Conservation (phyloP, 225 moss, liverwort and hornwort genomes). For the Marchantia paleacea region DNA sequence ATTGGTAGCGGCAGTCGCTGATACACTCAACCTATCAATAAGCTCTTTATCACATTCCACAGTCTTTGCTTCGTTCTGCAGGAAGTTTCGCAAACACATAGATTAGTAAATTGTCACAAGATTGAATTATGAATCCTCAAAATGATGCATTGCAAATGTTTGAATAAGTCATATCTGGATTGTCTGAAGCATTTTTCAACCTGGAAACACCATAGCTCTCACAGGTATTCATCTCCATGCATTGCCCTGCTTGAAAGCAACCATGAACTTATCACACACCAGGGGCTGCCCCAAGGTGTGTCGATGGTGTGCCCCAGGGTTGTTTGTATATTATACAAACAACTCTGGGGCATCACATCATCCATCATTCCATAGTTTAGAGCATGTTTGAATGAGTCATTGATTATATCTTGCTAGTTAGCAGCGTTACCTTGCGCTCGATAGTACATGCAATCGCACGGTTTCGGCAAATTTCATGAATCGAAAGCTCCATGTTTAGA, state of each 20-base stretch:
- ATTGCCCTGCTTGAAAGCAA: too few relatives aligned
- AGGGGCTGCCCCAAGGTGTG: too few relatives aligned
- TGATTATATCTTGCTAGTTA: not conserved
- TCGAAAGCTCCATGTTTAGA: slow-evolving; percentile 56
- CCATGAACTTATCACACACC: too few relatives aligned
- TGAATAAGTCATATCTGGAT: too few relatives aligned
- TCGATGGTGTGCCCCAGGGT: too few relatives aligned
- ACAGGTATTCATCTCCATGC: too few relatives aligned
- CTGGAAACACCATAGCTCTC: too few relatives aligned
- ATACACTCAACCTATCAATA: slow-evolving; percentile 54
- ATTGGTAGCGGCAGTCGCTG: slow-evolving; percentile 56
- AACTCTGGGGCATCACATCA: too few relatives aligned
- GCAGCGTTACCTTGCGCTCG: slow-evolving; percentile 63
- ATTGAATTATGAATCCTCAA: not conserved
- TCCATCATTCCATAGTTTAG: not conserved
- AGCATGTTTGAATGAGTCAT: not conserved
- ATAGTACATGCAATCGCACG: slow-evolving; percentile 60
- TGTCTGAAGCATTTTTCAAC: too few relatives aligned
- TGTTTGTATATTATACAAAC: too few relatives aligned
- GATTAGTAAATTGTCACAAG: not conserved
- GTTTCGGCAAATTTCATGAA: slow-evolving; percentile 65
- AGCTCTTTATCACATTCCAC: slow-evolving; percentile 60
- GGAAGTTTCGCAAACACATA: not conserved
- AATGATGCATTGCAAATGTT: not conserved
- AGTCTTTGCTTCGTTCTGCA: slow-evolving; percentile 82